phyloP scores from a whole-genome alignment of 805 yeast species.

The Hanseniaspora pseudoguilliermondii region DNA sequence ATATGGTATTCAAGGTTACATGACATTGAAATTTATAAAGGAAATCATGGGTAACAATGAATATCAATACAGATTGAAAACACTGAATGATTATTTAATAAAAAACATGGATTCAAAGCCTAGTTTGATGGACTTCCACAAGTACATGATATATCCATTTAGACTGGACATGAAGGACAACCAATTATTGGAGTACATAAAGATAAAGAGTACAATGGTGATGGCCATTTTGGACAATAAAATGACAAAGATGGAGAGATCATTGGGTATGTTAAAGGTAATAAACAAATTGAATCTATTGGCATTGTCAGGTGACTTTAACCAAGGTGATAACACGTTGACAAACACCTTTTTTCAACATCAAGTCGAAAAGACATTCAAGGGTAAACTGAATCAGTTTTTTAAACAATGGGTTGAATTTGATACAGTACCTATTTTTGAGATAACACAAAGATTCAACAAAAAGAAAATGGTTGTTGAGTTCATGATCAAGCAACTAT shows the following conservation, averaged over 20 bases:
- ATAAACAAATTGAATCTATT: constrained; percentile 83
- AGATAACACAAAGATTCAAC: constrained; percentile 84
- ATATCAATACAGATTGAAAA: constrained; percentile 56
- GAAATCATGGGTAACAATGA: constrained; percentile 75
- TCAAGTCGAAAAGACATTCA: constrained; percentile 90
- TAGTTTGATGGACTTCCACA: constrained; percentile 37
- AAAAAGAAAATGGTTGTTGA: constrained; percentile 88
- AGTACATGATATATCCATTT: constrained; percentile 46
- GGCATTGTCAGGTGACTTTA: constrained; percentile 92
- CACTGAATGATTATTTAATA: constrained; percentile 52
- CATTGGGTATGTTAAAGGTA: constrained; percentile 83
- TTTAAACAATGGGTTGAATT: constrained; percentile 91
- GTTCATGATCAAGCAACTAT: constrained; percentile 86
- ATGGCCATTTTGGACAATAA: constrained; percentile 73
- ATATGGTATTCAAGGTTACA: constrained; percentile 68
- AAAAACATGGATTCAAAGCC: constrained; percentile 64
- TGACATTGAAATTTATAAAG: constrained; percentile 61
- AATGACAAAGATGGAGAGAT: constrained; percentile 91
- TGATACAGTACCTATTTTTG: constrained; percentile 75
- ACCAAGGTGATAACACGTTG: constrained; percentile 23
- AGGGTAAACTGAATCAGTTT: constrained; percentile 65
- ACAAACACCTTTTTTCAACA: constrained; percentile 44
- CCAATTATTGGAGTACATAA: constrained; percentile 53
- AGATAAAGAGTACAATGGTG: constrained; percentile 74
- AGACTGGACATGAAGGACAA: constrained; percentile 22